phyloP scores from a whole-genome alignment of 768 basidiomycete genomes.

The Mycena albidolilacea region DNA sequence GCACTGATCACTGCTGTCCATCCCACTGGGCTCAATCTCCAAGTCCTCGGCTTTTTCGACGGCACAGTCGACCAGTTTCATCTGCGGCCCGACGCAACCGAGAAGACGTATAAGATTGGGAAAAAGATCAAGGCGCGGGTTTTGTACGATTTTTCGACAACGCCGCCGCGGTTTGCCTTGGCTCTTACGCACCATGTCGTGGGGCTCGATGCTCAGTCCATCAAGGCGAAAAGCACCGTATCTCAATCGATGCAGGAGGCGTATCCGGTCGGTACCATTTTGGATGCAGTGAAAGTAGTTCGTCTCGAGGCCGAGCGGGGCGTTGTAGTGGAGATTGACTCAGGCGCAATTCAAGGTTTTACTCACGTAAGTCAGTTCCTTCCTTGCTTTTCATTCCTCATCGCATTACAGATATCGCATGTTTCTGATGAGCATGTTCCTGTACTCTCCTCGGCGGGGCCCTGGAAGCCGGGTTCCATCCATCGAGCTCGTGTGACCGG shows the following conservation, averaged over 20 bases:
- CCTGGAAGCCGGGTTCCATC: constrained; percentile 84
- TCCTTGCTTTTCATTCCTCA: constrained; percentile 33
- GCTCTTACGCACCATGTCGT: constrained; percentile 83
- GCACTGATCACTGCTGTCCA: constrained; percentile 84
- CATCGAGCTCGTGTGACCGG: constrained; percentile 93
- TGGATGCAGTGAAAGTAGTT: constrained; percentile 82
- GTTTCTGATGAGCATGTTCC: constrained; percentile 92
- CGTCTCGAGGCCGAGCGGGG: constrained; percentile 89
- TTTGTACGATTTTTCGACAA: constrained; percentile 82
- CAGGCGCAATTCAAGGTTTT: constrained; percentile 78
- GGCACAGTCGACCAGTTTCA: constrained; percentile 92
- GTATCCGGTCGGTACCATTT: constrained; percentile 80
- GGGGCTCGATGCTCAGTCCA: constrained; percentile 60
- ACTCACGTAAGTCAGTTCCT: constrained; percentile 77
- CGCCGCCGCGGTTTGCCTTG: constrained; percentile 89
- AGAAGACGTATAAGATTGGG: constrained; percentile 69
- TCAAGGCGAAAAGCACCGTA: constrained; percentile 42
- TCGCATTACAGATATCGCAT: constrained; percentile 85
- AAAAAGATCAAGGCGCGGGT: constrained; percentile 89
- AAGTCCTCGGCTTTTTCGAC: constrained; percentile 92
- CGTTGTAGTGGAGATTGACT: constrained; percentile 75
- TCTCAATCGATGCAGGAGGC: constrained; percentile 61
- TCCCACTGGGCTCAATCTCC: constrained; percentile 85
- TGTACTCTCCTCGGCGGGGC: constrained; percentile 80
- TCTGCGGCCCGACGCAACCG: constrained; percentile 61